phyloP scores from a whole-genome alignment of 495 filamentous ascomycete species.

The Podospora sp. region DNA sequence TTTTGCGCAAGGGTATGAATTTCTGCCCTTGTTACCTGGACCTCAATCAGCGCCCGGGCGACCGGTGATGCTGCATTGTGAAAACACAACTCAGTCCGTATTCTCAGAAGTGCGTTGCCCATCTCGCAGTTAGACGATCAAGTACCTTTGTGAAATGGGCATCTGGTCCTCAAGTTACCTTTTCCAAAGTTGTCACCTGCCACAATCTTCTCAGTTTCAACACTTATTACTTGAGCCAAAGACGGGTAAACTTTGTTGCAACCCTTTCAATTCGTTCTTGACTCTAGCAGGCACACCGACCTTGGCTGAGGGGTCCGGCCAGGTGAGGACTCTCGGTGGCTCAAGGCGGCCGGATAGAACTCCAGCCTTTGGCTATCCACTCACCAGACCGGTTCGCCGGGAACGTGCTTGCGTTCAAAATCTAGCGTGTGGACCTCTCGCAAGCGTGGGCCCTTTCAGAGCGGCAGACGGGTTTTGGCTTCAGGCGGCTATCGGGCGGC shows the following conservation, averaged over 20 bases:
- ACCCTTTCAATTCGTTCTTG: too few species aligned
- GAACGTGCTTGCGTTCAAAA: neutral
- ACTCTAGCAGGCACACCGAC: too few species aligned
- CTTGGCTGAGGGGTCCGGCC: too few species aligned
- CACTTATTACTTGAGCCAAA: too few species aligned
- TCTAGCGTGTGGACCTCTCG: neutral
- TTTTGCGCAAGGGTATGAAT: neutral
- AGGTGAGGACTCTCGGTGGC: neutral
- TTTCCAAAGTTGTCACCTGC: too few species aligned
- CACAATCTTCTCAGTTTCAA: too few species aligned
- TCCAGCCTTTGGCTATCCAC: neutral
- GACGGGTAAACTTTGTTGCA: too few species aligned
- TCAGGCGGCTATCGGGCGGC: neutral
- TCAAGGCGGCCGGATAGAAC: neutral
- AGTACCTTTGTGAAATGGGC: too few species aligned
- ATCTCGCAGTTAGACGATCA: too few species aligned
- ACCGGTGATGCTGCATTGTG: neutral
- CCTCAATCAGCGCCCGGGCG: neutral
- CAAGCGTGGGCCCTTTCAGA: neutral
- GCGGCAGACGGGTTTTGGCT: neutral
- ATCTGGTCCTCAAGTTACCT: too few species aligned
- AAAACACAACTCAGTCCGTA: neutral
- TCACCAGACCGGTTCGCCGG: neutral
- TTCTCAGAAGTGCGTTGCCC: neutral
- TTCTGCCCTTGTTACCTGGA: neutral